Evolutionary conservation across 169 alveolate genomes (phyloP), one percentile per base, ranked within the genome.

Genomic region (Plasmodium falciparum): DNA sequence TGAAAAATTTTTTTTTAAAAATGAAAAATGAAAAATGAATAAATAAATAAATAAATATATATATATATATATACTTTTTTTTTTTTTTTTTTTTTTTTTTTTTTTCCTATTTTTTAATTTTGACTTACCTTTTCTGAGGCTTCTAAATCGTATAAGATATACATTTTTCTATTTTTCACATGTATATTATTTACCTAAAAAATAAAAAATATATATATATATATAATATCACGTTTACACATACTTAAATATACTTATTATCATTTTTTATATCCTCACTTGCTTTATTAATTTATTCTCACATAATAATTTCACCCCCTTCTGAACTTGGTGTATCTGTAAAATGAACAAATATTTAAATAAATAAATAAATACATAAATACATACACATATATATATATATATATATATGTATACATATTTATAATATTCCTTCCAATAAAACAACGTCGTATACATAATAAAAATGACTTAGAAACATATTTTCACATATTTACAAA

Each of bases 151-250:
- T 97, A 85, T 43, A 97, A 76, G 56, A 97, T 96, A 88, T 95
- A 97, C 92, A 97, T 93, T 78, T 96, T 97, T 63, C 98, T 92
- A 88, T 95, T 97, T 88, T 97, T 97, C 20, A 95, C 97, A 74
- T 96, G 98, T 33, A 97, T 96, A 83, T 95, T 95, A 58, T 96
- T 95, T 29, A 97, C 97, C 74, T 76, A 50, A 3, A 71, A n/a
- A 61, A 61, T 33, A 33, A 33, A 33, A 33, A 20, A 33, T 33
- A 33, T 33, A 33, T 33, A 33, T 33, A 33, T 33, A 33, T 33
- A 6, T 4, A 33, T 33, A 33, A 0, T 33, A 33, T 33, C 45
- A 33, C 0, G 9, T 33, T 5, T 33, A 7, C 45, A 4, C 45
- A 33, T 33, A 33, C 1, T 33, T 33, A 33, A 5, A 33, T 5